Base-by-base conservation (phyloP, 148 eudicot genomes). In the Persicaria maculosa region DNA sequence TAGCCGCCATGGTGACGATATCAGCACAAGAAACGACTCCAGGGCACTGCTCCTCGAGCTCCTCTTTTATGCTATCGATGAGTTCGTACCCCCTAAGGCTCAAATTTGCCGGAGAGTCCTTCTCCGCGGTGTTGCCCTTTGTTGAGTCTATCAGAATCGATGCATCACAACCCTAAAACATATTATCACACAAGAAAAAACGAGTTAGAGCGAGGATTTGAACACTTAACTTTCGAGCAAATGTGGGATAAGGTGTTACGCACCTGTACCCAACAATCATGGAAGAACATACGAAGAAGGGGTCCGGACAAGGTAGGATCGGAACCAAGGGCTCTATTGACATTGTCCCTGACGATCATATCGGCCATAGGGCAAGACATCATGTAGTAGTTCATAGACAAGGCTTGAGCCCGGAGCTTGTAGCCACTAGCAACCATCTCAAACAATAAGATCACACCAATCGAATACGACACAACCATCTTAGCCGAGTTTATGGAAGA, bases 11-110 rank as follows among this genome's bases (percentile, higher is more conserved):
- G 15, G 98, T 90, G 45, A 91, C 20, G 36, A 93, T 88, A 83
- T 93, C 98, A 78, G 97, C 93, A 76, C 98, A 93, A 3, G 98
- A 93, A 55, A 93, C 97, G 31, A 84, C 86, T 17, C 97, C 97
- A 5, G 98, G 97, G 68, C 98, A 93, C 71, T 82, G 90, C 3
- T 77, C 45, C 61, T 91, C 98, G 0, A 93, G 74, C 50, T 84
- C 82, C 15, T 84, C 80, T 61, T 93, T 93, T 0, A 84, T 84
- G 9, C 81, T 80, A 14, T 93, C 98, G 12, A 93, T 88, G 14
- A 93, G 46, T 61, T 93, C 90, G 72, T 86, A 93, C 1, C 98
- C 98, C 73, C 97, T 72, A 74, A 93, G 78, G 82, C 98, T 93
- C 70, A 91, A 68, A 72, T 93, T 93, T 4, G 88, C 98, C 0